Percentiles rank a stretch among this genome's conserved stretches.
Evolutionary conservation across 352 stramenopile species (phyloP).

Genomic region (Aphanomyces invadans): DNA sequence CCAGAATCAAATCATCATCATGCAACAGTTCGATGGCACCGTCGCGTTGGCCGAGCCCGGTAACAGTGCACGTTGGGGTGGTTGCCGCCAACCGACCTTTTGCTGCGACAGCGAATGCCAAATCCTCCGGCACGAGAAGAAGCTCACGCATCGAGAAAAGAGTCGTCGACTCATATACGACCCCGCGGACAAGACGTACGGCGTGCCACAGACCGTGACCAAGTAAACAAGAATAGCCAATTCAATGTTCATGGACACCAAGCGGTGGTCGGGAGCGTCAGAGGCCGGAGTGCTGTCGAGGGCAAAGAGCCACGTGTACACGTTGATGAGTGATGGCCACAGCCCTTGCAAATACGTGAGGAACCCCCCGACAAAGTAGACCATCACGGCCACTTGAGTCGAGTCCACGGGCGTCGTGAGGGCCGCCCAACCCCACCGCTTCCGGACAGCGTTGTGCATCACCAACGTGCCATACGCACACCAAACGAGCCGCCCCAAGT

Average conservation of each 20-base stretch:
- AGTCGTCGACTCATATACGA: not conserved
- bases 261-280: not conserved
- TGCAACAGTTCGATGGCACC: not conserved
- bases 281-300: not conserved
- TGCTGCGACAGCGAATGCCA: not conserved
- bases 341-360: not conserved
- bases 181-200: not conserved
- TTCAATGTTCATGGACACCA: not conserved
- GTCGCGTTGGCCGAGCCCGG: not conserved
- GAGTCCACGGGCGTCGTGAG: not conserved
- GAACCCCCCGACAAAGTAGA: not conserved
- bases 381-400: not conserved
- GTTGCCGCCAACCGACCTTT: not conserved
- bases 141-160: not conserved
- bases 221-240: not conserved
- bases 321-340: not conserved
- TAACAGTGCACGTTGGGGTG: not conserved
- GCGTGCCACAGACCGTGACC: not conserved
- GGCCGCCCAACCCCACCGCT: not conserved
- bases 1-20: not conserved
- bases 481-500: conserved; percentile 8
- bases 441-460: not conserved
- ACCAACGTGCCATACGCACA: conserved; percentile 14
- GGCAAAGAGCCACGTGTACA: not conserved
- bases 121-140: not conserved